A percentile compares a stretch with the other conserved stretches of the same genome.
phyloP scores from a whole-genome alignment of 108 stramenopile species.

The Pseudonitzschia multiseries region DNA sequence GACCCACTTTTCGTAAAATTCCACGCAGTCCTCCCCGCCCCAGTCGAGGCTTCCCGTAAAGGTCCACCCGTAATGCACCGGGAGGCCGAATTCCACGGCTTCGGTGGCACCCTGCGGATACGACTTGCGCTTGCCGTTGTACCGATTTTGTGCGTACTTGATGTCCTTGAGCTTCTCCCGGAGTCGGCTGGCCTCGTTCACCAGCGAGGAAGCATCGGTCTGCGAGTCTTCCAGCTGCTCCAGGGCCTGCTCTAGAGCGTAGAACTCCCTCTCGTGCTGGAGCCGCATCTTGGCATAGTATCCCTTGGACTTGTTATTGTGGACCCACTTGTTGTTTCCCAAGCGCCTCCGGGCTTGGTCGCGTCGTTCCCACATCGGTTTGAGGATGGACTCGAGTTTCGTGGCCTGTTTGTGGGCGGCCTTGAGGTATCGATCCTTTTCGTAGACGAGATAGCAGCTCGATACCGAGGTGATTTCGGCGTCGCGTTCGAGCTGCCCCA shows the following conservation, averaged over 20 bases:
- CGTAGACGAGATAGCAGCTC: constrained; percentile 19
- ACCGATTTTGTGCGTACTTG: constrained; percentile 17
- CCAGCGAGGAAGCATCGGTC: background rate
- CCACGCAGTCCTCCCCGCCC: constrained; percentile 22
- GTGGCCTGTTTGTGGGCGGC: constrained; percentile 8
- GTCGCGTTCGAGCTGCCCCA: constrained; percentile 27
- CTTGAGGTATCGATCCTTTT: constrained; percentile 22
- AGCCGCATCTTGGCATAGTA: constrained; percentile 33
- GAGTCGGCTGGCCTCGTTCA: constrained; percentile 6
- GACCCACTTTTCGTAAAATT: constrained; percentile 51
- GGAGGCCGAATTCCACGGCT: constrained; percentile 6
- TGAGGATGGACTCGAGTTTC: constrained; percentile 24
- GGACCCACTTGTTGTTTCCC: constrained; percentile 42
- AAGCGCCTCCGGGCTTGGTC: constrained; percentile 33
- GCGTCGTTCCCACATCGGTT: constrained; percentile 38
- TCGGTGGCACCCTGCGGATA: background rate
- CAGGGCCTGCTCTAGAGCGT: constrained; percentile 28
- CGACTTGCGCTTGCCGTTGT: constrained; percentile 23
- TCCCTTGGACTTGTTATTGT: constrained; percentile 36
- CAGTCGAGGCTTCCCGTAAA: constrained; percentile 46
- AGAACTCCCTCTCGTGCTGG: constrained; percentile 34
- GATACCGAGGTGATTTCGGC: constrained; percentile 40
- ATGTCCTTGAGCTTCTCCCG: background rate
- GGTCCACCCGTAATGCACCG: constrained; percentile 46
- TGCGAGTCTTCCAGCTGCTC: constrained; percentile 16